A percentile compares a stretch with the other conserved stretches of the same genome.
phyloP scores from a whole-genome alignment of 192 early-diverging fungal genomes.

The Chytriomyces sp. region DNA sequence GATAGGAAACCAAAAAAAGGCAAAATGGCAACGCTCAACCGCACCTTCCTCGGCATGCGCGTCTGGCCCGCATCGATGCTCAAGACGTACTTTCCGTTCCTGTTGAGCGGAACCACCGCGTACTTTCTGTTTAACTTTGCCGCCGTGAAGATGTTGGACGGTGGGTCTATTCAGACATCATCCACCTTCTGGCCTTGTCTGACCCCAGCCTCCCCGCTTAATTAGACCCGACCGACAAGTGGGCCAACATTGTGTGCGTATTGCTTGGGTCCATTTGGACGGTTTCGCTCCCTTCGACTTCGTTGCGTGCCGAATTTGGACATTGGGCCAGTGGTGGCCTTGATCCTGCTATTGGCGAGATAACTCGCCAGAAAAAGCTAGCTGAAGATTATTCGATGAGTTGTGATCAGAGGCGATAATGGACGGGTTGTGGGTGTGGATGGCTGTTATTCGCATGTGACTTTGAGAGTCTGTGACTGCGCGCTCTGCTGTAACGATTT shows the following conservation, averaged over 20 bases:
- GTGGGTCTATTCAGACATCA: conserved; percentile 30
- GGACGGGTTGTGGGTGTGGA: no score
- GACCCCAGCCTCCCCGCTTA: background rate
- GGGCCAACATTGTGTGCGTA: conserved; percentile 56
- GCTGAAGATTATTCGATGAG: no score
- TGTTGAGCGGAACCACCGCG: conserved; percentile 44
- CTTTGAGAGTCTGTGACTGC: no score
- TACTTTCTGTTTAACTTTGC: conserved; percentile 45
- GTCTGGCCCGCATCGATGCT: conserved; percentile 56
- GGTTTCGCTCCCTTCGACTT: conserved; percentile 13
- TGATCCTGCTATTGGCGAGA: no score
- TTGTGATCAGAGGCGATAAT: no score
- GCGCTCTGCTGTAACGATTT: no score
- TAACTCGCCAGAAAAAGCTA: no score
- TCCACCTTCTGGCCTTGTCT: conserved; percentile 17
- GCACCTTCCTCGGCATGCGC: conserved; percentile 49
- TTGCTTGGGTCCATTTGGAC: background rate
- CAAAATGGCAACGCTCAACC: conserved; percentile 13
- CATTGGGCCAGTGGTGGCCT: no score
- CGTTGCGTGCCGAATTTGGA: no score
- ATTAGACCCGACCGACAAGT: conserved; percentile 50
- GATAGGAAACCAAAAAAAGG: background rate
- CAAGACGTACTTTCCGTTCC: conserved; percentile 57
- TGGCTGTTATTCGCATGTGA: no score
- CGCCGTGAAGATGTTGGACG: conserved; percentile 47